A percentile compares a stretch with the other conserved stretches of the same genome.
Evolutionary conservation across 345 rosid species (phyloP).

Genomic region (Sapria himalayana): DNA sequence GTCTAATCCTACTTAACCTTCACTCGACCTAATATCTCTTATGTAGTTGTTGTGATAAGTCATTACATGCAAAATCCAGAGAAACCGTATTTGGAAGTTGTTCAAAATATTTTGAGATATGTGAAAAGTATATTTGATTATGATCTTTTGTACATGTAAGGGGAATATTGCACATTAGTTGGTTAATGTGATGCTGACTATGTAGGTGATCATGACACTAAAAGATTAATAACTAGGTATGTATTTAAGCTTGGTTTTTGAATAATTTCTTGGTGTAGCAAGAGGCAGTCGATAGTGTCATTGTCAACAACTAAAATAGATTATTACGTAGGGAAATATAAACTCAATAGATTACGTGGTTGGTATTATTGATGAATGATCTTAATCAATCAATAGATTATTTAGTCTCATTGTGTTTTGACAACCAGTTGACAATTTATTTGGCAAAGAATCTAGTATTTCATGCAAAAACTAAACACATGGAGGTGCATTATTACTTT

Average conservation of each 20-base stretch:
- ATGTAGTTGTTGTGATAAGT: conserved; percentile 4
- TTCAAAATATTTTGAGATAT: conserved; percentile 3
- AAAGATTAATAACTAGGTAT: not conserved
- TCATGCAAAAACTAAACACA: conserved; percentile 1
- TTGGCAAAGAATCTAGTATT: conserved; percentile 1
- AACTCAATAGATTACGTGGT: not conserved
- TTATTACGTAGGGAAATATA: conserved; percentile 1
- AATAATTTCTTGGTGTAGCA: conserved; percentile 2
- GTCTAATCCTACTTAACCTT: not conserved
- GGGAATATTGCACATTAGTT: not conserved
- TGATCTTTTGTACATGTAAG: not conserved
- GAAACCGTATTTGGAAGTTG: not conserved
- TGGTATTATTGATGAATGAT: no score
- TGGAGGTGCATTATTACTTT: conserved; percentile 6
- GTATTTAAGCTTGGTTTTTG: not conserved
- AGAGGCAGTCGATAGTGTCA: conserved; percentile 5
- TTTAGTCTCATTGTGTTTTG: not conserved
- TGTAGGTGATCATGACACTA: not conserved
- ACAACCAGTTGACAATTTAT: conserved; percentile 1
- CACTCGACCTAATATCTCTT: conserved; percentile 3
- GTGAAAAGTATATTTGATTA: not conserved
- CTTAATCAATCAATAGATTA: not conserved
- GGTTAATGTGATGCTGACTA: not conserved
- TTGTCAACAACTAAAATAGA: conserved; percentile 4
- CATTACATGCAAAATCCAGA: not conserved